Evolutionary conservation across 1,139 yeast species (phyloP), one percentile per base, ranked within the genome.

Genomic region (Debaryomycetaceae sp.): DNA sequence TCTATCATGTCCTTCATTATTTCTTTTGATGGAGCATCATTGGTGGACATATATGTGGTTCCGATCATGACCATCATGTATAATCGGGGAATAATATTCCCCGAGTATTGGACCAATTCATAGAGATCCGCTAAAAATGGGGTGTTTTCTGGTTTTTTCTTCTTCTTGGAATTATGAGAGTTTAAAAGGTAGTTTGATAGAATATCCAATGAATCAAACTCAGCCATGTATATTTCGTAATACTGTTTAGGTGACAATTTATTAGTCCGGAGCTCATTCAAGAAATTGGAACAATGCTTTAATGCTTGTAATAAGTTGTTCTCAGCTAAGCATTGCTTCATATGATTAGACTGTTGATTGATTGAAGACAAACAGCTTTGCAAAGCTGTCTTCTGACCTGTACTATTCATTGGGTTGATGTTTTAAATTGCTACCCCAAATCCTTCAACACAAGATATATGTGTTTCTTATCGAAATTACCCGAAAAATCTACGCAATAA

Each of bases 51-150:
- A 65, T 86, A 90, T 2, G 90, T 87, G 0, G 96, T 84, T 8
- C 99, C 99, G 8, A 93, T 93, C 3, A 95, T 93, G 40, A 93
- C 86, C 98, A 93, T 90, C 68, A 95, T 75, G 62, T 95, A 93
- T 45, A 93, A 72, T 47, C 99, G 75, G 4, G 99, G 99, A 13
- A 93, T 78, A 37, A 95, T 88, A 64, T 90, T 93, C 1, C 95
- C 97, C 1, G 97, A 90, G 61, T 93, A 95, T 62, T 93, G 99
- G 4, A 93, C 98, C 62, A 93, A 74, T 59, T 93, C 98, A 60
- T 93, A 93, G 46, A 93, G 72, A 62, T 93, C 98, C 1, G 96
- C 90, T 48, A 93, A 69, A 63, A 91, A 95, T 47, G 89, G 86
- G 11, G 52, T 52, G 17, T 42, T 39, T 29, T 42, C 42, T 20